Evolutionary conservation across 306 rosid genomes (phyloP).

Genomic region (Vigna trinervia): DNA sequence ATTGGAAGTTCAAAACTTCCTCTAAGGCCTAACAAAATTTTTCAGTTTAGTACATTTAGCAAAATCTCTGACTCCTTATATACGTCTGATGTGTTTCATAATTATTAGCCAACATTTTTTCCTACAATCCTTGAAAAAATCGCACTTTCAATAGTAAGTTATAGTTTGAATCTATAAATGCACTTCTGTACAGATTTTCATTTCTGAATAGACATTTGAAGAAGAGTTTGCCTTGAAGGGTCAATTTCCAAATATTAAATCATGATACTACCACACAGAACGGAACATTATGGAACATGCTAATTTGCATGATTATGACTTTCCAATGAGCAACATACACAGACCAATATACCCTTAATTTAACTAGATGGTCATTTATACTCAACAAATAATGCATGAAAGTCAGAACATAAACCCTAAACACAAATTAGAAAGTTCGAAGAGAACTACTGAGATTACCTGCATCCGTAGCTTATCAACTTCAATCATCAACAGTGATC

Average conservation of each 20-base stretch:
- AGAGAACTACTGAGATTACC: slow-evolving; percentile 64
- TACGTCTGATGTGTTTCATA: neutral
- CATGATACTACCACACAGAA: neutral
- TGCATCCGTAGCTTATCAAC: slow-evolving; percentile 92
- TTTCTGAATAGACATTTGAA: slow-evolving; percentile 6
- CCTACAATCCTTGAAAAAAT: neutral
- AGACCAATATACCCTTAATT: neutral
- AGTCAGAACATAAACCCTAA: slow-evolving; percentile 4
- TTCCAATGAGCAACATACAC: slow-evolving; percentile 34
- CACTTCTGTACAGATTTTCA: slow-evolving; percentile 1
- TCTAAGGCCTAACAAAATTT: slow-evolving; percentile 2
- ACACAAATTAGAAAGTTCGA: slow-evolving; percentile 28
- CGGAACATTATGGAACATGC: slow-evolving; percentile 21
- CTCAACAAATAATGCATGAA: neutral
- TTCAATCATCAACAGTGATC: slow-evolving; percentile 80
- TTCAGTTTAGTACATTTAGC: neutral
- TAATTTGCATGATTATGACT: slow-evolving; percentile 18
- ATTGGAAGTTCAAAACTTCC: neutral
- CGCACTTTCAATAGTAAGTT: neutral
- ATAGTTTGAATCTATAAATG: slow-evolving; percentile 25
- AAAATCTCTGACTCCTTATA: neutral
- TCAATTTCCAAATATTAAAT: slow-evolving; percentile 21
- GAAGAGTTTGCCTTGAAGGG: neutral
- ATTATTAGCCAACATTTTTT: neutral
- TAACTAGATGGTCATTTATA: slow-evolving; percentile 23